Conservation (phyloP, 805 yeast genomes). For the Candida pini region DNA sequence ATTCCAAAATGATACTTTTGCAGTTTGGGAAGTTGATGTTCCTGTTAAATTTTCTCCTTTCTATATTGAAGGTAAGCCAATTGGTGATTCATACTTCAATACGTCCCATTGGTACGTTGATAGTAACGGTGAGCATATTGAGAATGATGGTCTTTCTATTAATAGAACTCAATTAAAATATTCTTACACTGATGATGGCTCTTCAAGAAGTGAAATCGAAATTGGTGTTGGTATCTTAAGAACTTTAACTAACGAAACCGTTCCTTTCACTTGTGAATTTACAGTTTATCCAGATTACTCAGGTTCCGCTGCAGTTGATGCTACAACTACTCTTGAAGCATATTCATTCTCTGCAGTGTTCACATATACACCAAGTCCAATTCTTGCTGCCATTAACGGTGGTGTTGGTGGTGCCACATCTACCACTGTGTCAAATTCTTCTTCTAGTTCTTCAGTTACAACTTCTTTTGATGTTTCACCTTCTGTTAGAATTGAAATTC, state of each 20-base stretch:
- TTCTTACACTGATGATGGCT: neutral
- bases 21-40: conserved; percentile 3
- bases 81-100: neutral
- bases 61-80: neutral
- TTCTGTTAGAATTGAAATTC: neutral
- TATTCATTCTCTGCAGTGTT: neutral
- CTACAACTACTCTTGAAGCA: neutral
- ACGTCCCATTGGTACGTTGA: neutral
- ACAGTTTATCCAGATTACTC: conserved; percentile 2
- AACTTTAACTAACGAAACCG: neutral
- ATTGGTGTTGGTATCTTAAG: conserved; percentile 1
- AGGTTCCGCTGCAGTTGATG: neutral
- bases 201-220: neutral
- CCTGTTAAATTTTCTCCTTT: conserved; percentile 2
- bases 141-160: neutral
- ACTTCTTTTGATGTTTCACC: neutral
- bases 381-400: neutral
- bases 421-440: too few species aligned
- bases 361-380: neutral
- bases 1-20: conserved; percentile 2
- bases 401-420: too few species aligned
- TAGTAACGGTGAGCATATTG: neutral
- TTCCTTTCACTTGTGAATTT: neutral
- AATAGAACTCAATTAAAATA: neutral
- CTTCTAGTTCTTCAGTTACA: neutral